Evolutionary conservation across 1,139 yeast species (phyloP), one percentile per base, ranked within the genome.

Genomic region (Yamadazyma kanchanaburiensis): DNA sequence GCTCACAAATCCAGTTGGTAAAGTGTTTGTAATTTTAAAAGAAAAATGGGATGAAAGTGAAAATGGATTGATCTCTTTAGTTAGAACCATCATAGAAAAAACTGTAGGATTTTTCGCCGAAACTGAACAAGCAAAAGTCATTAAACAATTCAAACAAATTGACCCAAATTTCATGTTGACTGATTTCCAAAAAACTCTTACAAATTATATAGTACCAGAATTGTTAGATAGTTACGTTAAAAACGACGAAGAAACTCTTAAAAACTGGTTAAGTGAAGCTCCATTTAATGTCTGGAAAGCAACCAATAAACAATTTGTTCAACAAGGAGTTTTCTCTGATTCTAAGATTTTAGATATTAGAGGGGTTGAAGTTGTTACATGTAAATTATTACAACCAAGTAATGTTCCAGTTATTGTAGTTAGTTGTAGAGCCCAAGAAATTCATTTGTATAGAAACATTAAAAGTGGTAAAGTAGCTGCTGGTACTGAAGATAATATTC

Each of bases 351-450:
- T 91, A 52, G 99, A 94, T 56, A 86, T 94, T 46, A 79, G 99
- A 61, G 95, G 96, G 26, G 95, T 89, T 24, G 98, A 91, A 47
- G 81, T 94, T 41, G 84, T 87, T 38, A 83, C 89, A 37, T 88
- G 95, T 44, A 88, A 86, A 64, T 67, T 82, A 46, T 74, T 94
- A 37, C 94, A 87, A 49, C 97, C 97, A 26, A 85, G 88, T 45
- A 94, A 91, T 53, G 73, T 80, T 24, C 99, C 99, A 11, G 97
- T 89, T 12, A 68, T 88, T 43, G 96, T 94, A 35, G 88, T 88
- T 37, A 86, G 95, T 37, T 89, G 97, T 56, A 79, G 98, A 57
- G 97, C 96, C 8, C 98, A 94, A 64, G 99, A 94, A 53, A 81
- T 94, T 37, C 94, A 86, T 54, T 67, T 88, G 45, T 94, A 80